phyloP scores from a whole-genome alignment of 371 early-diverging fungal species.

The Rhizopus arrhizus region DNA sequence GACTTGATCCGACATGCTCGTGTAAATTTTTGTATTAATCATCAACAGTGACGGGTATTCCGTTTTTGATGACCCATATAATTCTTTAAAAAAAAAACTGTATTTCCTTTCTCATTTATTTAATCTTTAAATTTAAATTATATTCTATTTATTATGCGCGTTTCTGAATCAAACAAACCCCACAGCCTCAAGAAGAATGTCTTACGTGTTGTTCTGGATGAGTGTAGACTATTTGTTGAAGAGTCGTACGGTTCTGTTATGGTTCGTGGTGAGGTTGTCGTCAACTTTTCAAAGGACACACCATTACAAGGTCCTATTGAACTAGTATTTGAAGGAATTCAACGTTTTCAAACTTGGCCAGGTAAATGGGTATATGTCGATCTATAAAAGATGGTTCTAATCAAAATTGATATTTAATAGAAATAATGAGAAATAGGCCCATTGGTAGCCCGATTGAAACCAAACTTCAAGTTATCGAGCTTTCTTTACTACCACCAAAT shows the following conservation, averaged over 20 bases:
- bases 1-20: too few relatives aligned
- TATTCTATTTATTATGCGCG: not conserved
- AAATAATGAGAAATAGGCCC: slow-evolving; percentile 31
- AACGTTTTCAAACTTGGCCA: slow-evolving; percentile 41
- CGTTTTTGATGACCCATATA: too few relatives aligned
- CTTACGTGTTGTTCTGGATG: slow-evolving; percentile 38
- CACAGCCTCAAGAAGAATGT: slow-evolving; percentile 17
- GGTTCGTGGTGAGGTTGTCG: slow-evolving; percentile 49
- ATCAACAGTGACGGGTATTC: too few relatives aligned
- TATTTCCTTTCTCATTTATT: too few relatives aligned
- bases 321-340: slow-evolving; percentile 44
- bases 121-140: too few relatives aligned
- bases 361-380: slow-evolving; percentile 20
- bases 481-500: slow-evolving; percentile 45
- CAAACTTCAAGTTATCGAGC: slow-evolving; percentile 38
- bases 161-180: not conserved
- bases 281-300: slow-evolving; percentile 39
- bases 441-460: slow-evolving; percentile 36
- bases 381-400: not conserved
- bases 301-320: slow-evolving; percentile 46
- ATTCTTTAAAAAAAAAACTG: too few relatives aligned
- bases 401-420: slow-evolving; percentile 14
- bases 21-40: too few relatives aligned
- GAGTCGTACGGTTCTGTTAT: slow-evolving; percentile 38
- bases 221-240: slow-evolving; percentile 36